Evolutionary conservation across 1,139 yeast species (phyloP).

Genomic region (Suhomyces chickasaworum): DNA sequence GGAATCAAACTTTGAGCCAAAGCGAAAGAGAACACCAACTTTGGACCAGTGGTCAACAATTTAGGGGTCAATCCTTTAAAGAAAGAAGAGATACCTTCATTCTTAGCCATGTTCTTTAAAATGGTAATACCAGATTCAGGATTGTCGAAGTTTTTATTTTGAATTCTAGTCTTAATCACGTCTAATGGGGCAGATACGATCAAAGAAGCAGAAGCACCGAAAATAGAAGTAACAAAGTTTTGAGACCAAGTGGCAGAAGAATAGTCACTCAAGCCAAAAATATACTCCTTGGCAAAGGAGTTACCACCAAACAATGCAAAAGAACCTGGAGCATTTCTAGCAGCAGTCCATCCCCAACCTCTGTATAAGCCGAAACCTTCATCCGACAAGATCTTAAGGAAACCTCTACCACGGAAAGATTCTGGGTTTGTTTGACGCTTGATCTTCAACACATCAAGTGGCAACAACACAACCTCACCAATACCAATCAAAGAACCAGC

Average conservation of each 20-base stretch:
- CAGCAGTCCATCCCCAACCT: conserved; percentile 99
- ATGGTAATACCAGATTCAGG: conserved; percentile 93
- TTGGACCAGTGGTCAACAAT: conserved; percentile 96
- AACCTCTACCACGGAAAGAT: conserved; percentile 96
- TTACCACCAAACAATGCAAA: conserved; percentile 98
- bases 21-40: conserved; percentile 94
- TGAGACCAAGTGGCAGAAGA: conserved; percentile 91
- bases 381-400: conserved; percentile 77
- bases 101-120: conserved; percentile 86
- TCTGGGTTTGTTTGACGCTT: conserved; percentile 99
- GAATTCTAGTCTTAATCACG: conserved; percentile 97
- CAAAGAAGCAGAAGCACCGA: conserved; percentile 96
- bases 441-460: conserved; percentile 93
- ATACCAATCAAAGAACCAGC: conserved; percentile 97
- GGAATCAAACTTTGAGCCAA: conserved; percentile 96
- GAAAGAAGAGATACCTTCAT: conserved; percentile 88
- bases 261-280: conserved; percentile 84
- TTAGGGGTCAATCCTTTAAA: conserved; percentile 98
- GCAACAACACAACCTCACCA: conserved; percentile 94
- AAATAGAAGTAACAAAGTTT: conserved; percentile 93
- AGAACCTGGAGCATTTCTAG: conserved; percentile 98
- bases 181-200: conserved; percentile 97
- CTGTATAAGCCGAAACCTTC: conserved; percentile 94
- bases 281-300: conserved; percentile 96
- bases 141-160: conserved; percentile 92